Evolutionary conservation across 2,329 filamentous ascomycete genomes (phyloP).

Genomic region (Monosporascus cannonballus): DNA sequence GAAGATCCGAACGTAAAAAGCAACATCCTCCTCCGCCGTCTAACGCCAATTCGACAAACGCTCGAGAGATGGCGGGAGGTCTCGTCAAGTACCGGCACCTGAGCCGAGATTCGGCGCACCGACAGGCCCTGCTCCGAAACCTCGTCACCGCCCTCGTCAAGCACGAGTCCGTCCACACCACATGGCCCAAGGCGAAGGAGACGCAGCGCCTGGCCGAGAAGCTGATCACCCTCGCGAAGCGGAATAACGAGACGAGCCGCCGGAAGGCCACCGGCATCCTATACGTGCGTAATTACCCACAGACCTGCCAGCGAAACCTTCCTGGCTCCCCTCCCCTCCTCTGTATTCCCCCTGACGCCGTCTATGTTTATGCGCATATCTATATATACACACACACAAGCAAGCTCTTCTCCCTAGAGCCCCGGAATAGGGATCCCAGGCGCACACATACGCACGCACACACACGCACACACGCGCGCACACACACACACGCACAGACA

Average conservation of each 20-base stretch:
- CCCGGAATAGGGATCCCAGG: background rate
- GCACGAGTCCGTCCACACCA: constrained; percentile 90
- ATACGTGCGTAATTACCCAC: constrained; percentile 56
- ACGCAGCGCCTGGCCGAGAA: constrained; percentile 90
- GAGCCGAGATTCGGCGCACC: constrained; percentile 77
- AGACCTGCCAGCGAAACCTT: constrained; percentile 32
- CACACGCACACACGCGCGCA: no score
- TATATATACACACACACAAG: constrained; percentile 1
- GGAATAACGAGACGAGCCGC: constrained; percentile 76
- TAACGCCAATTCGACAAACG: constrained; percentile 2
- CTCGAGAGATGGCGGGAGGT: constrained; percentile 70
- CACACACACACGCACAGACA: no score
- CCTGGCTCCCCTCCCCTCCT: background rate
- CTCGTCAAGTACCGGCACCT: constrained; percentile 84
- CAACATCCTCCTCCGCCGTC: constrained; percentile 9
- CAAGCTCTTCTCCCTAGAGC: background rate
- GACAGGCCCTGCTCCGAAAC: constrained; percentile 89
- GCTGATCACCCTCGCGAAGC: constrained; percentile 89
- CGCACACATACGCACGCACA: background rate
- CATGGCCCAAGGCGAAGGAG: constrained; percentile 96
- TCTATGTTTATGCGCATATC: background rate
- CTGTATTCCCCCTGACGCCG: background rate
- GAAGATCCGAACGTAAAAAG: constrained; percentile 3
- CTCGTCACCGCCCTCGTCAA: constrained; percentile 91
- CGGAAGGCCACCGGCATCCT: constrained; percentile 74